Evolutionary conservation across 495 filamentous ascomycete species (phyloP).

Genomic region (Chaetomium fimeti): DNA sequence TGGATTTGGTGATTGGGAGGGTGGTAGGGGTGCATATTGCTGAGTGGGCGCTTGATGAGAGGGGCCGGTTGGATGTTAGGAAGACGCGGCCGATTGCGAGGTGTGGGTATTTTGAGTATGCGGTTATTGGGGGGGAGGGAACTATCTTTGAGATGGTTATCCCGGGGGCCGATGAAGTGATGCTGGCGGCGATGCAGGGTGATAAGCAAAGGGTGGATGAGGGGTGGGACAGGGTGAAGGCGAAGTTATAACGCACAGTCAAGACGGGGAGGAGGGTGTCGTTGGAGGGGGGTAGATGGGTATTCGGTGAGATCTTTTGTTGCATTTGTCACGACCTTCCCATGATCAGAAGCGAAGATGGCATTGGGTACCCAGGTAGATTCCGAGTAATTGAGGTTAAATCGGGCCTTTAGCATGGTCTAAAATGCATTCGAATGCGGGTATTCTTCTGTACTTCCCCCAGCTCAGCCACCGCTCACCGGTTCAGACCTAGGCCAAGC

Average conservation of each 20-base stretch:
- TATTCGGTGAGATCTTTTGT: too few relatives aligned
- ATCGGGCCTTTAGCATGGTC: too few relatives aligned
- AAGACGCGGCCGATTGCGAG: neutral
- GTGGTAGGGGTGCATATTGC: constrained; percentile 6
- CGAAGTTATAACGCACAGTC: neutral
- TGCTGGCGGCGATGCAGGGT: neutral
- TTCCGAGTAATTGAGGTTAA: too few relatives aligned
- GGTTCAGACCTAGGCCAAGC: constrained; percentile 2
- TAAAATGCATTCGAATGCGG: too few relatives aligned
- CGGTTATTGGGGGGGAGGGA: neutral
- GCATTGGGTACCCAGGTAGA: too few relatives aligned
- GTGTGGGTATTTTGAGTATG: constrained; percentile 6
- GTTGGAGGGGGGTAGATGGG: too few relatives aligned
- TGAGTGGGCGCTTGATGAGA: neutral
- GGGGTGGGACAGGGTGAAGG: neutral
- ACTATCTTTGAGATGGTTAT: constrained; percentile 1
- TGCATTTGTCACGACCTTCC: too few relatives aligned
- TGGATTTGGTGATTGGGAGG: constrained; percentile 8
- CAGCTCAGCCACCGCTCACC: constrained; percentile 10
- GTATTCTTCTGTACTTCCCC: too few relatives aligned
- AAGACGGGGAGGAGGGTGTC: too few relatives aligned
- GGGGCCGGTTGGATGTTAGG: neutral
- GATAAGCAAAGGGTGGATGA: neutral
- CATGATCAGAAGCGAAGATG: too few relatives aligned
- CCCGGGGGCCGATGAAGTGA: neutral